These are phyloP conservation scores for Perilla frutescens DNA, from an alignment of 257 asterid species.

Conservation along the genomic window DNA sequence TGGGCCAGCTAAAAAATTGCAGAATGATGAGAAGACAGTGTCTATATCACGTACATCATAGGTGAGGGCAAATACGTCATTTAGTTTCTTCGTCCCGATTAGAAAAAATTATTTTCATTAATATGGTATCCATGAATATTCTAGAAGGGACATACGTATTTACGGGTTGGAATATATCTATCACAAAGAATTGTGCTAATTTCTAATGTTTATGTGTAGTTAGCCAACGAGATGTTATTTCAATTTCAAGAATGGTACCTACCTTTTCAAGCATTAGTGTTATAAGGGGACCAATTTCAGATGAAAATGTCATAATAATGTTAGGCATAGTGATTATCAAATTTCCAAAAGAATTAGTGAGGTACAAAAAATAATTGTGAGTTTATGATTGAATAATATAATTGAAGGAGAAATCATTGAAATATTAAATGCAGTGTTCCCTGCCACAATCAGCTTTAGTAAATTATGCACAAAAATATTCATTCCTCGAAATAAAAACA, in stretches of 20 bases:
- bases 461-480: not conserved
- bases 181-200: too few species aligned
- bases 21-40: constrained; percentile 7
- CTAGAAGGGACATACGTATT: too few species aligned
- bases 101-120: too few species aligned
- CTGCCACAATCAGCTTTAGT: not conserved
- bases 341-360: not conserved
- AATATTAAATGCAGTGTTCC: not conserved
- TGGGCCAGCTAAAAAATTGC: constrained; percentile 36
- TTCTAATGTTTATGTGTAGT: not conserved
- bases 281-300: not conserved
- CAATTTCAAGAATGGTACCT: not conserved
- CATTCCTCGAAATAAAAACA: not conserved
- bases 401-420: not conserved
- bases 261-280: not conserved
- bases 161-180: too few species aligned
- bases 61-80: too few species aligned
- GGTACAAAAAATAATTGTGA: not conserved
- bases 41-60: too few species aligned
- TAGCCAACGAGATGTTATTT: not conserved
- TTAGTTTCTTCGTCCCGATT: too few species aligned
- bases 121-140: too few species aligned
- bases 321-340: not conserved
- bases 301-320: not conserved
- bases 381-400: not conserved